These are phyloP conservation scores for Afroboletus lepidellus DNA, from an alignment of 1,284 basidiomycete species.

Conservation along the genomic window DNA sequence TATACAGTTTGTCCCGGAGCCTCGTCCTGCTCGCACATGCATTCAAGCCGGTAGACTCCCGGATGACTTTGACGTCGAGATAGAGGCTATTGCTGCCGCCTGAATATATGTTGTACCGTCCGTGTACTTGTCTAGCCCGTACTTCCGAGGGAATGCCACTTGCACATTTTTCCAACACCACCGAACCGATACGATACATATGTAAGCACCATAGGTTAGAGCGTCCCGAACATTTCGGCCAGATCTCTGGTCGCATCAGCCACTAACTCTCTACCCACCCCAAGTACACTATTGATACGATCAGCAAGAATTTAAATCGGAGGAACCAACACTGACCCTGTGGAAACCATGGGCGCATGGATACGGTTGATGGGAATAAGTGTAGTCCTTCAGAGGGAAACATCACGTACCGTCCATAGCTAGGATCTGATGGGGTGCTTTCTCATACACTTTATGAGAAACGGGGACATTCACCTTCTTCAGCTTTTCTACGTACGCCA, in stretches of 20 bases:
- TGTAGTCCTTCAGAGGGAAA: background rate
- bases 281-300: constrained; percentile 32
- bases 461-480: constrained; percentile 43
- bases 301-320: constrained; percentile 4
- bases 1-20: constrained; percentile 46
- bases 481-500: constrained; percentile 50
- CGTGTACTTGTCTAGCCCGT: background rate
- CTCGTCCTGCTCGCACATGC: constrained; percentile 80
- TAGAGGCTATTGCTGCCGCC: constrained; percentile 64
- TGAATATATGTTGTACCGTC: constrained; percentile 18
- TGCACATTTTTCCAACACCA: background rate
- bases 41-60: constrained; percentile 78
- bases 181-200: background rate
- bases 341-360: background rate
- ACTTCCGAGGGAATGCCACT: background rate
- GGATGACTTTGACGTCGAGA: constrained; percentile 75
- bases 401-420: constrained; percentile 46
- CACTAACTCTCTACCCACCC: constrained; percentile 41
- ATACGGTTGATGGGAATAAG: constrained; percentile 21
- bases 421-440: constrained; percentile 49
- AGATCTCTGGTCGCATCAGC: constrained; percentile 40
- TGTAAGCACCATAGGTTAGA: constrained; percentile 3
- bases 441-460: constrained; percentile 43
- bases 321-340: constrained; percentile 25
- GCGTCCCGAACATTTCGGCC: constrained; percentile 33